Evolutionary conservation across 495 filamentous ascomycete genomes (phyloP), one percentile per base, ranked within the genome.

Genomic region (Podospora didyma): DNA sequence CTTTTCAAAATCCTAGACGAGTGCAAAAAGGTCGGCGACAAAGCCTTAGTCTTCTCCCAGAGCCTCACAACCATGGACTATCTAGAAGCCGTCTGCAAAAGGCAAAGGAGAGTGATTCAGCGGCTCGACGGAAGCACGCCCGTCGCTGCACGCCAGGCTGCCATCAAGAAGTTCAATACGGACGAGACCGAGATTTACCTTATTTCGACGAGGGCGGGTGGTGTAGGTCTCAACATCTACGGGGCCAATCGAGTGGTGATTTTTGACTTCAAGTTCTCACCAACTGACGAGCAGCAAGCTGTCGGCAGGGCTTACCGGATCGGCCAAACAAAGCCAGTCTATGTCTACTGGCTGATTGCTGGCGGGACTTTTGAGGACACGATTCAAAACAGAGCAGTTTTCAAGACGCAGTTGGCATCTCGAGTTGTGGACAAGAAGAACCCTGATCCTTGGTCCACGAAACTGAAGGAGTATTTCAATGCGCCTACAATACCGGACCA

Each of bases 221-320:
- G 90, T 1, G 65, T 89, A 0, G 92, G 92, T 0, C 70, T 97
- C 54, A 97, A 97, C 61, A 84, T 97, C 28, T 76, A 73, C 37
- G 87, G 88, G 4, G 93, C 93, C 0, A 97, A 96, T 68, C 82
- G 93, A 7, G 89, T 96, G 10, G 77, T 97, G 21, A 88, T 97
- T 19, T 86, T 96, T 35, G 93, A 97, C 63, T 89, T 87, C 66
- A 75, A 76, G 47, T 96, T 85, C 69, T 93, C 89, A 51, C 93
- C 93, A 0, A 79, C 80, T 5, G 80, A 84, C 69, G 93, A 97
- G 65, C 84, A 92, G 54, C 93, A 97, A 67, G 93, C 93, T 7
- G 82, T 97, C 53, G 92, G 90, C 9, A 81, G 93, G 60, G 87
- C 88, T 0, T 96, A 95, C 66, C 89, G 93, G 2, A 77, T 97